These are phyloP conservation scores for Colletotrichum spaethianum DNA, from an alignment of 2,329 filamentous ascomycete genomes.

Conservation along the genomic window DNA sequence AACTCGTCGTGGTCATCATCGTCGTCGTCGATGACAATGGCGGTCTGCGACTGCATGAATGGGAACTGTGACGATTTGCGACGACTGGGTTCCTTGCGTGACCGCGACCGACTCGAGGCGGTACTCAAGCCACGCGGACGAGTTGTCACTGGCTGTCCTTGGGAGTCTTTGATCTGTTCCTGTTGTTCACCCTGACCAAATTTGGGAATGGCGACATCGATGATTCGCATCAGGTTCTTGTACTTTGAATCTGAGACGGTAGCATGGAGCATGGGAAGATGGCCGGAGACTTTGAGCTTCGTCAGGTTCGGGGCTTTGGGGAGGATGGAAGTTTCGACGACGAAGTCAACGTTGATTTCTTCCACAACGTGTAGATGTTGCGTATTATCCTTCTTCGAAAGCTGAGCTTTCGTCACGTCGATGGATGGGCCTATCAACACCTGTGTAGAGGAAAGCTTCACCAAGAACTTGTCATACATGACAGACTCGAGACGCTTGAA, in stretches of 20 bases:
- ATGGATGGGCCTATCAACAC: slow-evolving; percentile 95
- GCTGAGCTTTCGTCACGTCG: slow-evolving; percentile 87
- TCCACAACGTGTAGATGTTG: slow-evolving; percentile 92
- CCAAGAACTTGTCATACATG: slow-evolving; percentile 97
- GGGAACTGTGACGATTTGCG: slow-evolving; percentile 81
- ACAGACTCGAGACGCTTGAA: slow-evolving; percentile 88
- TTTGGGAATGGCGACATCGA: slow-evolving; percentile 94
- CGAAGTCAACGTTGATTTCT: slow-evolving; percentile 96
- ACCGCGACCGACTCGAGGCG: slow-evolving; percentile 61
- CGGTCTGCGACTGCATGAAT: slow-evolving; percentile 78
- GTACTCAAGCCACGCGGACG: slow-evolving; percentile 63
- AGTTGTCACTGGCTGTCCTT: slow-evolving; percentile 45
- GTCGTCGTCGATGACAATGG: slow-evolving; percentile 85
- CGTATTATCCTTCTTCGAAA: slow-evolving; percentile 76
- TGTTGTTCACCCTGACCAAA: slow-evolving; percentile 63
- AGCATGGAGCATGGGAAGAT: slow-evolving; percentile 91
- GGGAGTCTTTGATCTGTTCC: slow-evolving; percentile 42
- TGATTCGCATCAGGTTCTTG: slow-evolving; percentile 95
- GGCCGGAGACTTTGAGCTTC: slow-evolving; percentile 91
- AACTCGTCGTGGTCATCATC: slow-evolving; percentile 77
- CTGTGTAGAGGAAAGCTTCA: slow-evolving; percentile 95
- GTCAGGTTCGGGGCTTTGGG: slow-evolving; percentile 95
- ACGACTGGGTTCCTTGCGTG: slow-evolving; percentile 63
- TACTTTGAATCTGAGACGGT: slow-evolving; percentile 96
- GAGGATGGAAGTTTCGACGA: slow-evolving; percentile 96